phyloP scores from a whole-genome alignment of 257 asterid genomes.

The Haberlea rhodopensis region DNA sequence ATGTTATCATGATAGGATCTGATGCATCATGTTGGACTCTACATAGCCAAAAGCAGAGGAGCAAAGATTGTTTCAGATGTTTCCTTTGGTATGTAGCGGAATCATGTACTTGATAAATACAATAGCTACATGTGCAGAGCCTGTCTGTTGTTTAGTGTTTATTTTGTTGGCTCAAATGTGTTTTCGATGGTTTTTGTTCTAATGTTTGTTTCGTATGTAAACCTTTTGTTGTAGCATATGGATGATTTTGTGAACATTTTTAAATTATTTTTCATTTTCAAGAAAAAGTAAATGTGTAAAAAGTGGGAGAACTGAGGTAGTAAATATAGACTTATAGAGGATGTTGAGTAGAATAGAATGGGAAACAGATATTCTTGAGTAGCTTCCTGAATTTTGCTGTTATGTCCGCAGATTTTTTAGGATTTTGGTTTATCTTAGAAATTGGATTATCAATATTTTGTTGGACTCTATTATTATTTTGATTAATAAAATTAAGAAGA shows the following conservation, averaged over 20 bases:
- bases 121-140: constrained; percentile 9
- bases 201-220: background rate
- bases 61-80: too few species aligned
- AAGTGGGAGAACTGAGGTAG: constrained; percentile 3
- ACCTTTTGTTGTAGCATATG: background rate
- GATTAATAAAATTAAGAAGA: too few species aligned
- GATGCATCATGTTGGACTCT: constrained; percentile 85
- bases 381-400: too few species aligned
- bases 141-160: background rate
- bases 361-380: too few species aligned
- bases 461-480: too few species aligned
- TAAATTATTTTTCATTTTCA: background rate
- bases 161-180: background rate
- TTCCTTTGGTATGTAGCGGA: constrained; percentile 31
- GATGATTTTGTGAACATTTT: background rate
- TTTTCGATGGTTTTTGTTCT: background rate
- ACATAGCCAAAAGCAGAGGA: constrained; percentile 83
- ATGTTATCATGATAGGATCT: constrained; percentile 42
- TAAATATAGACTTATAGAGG: too few species aligned
- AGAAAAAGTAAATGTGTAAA: background rate
- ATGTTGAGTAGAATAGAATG: too few species aligned
- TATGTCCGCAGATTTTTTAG: too few species aligned
- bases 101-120: constrained; percentile 5
- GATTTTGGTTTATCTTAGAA: too few species aligned
- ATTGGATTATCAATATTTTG: too few species aligned